Base-by-base conservation (phyloP, 495 filamentous ascomycete species). In the Xylaria venustula region DNA sequence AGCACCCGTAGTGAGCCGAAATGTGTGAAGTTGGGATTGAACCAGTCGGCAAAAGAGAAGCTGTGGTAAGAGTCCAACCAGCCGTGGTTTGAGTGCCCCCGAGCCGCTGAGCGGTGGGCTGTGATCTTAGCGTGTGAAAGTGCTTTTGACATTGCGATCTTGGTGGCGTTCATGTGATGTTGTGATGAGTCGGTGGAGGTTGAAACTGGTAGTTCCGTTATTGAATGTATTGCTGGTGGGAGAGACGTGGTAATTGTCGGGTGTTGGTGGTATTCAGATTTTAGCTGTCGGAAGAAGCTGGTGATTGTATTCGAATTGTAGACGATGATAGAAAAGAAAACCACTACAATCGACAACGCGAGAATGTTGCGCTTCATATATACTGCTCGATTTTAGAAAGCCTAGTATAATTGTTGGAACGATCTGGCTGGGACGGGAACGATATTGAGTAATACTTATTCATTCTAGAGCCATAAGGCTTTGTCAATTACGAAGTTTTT, bases 21-120 rank as follows among this genome's bases (percentile, higher is more conserved):
- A 57, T 80, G 76, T 40, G 79, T 73, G 74, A 83, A 87, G 1
- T 67, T 61, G 32, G 86, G 87, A 72, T 90, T 83, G 75, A 85
- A 84, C 81, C 91, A 92, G 61, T 75, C 73, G 58, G 89, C 88
- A 70, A 93, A 92, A 73, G 80, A 83, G 81, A 95, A 93, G 57
- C 87, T 90, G 77, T 93, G 90, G 77, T 87, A 92, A 22, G 83
- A 86, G 72, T 92, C 87, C n/a, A 92, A 84, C 90, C 90, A 93
- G 70, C 87, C 89, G 71, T 91, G 87, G 68, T 92, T 83, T 58
- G 83, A 80, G 70, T 92, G 89, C 40, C 89, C 90, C 47, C 90
- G 82, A 30, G 82, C 79, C 37, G 69, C 68, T 34, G 85, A 88
- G 62, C 76, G 81, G 66, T 86, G 87, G 22, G 81, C 79, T 25